Evolutionary conservation across 495 filamentous ascomycete genomes (phyloP).

Genomic region (Lasiosphaeriaceae sp.): DNA sequence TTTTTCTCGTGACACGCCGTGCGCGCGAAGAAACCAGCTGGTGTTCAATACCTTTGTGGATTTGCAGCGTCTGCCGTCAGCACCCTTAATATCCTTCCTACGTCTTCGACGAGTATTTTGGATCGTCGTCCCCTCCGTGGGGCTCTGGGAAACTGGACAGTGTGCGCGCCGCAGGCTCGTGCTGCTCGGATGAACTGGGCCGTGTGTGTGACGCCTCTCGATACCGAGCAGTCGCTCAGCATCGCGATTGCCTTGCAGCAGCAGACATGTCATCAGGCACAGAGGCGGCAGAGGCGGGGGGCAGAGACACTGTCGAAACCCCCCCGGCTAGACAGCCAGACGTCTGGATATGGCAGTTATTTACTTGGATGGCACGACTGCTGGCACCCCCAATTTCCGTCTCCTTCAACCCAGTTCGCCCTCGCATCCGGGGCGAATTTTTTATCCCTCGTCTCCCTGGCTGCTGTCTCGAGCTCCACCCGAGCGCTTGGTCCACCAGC

Average conservation of each 20-base stretch:
- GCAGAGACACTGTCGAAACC: background rate
- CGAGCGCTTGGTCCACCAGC: slow-evolving; percentile 35
- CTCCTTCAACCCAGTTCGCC: no score
- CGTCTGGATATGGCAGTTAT: no score
- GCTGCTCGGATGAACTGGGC: background rate
- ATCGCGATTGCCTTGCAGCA: background rate
- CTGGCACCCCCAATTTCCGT: background rate
- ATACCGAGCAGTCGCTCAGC: background rate
- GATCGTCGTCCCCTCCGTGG: background rate
- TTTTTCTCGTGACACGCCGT: background rate
- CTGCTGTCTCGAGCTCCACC: slow-evolving; percentile 20
- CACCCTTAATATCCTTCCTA: no score
- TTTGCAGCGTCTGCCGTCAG: background rate
- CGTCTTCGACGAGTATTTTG: background rate
- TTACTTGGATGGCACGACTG: no score
- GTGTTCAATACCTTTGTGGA: background rate
- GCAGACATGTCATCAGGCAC: background rate
- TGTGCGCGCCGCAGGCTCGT: background rate
- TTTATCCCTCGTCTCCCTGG: slow-evolving; percentile 20
- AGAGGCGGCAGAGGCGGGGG: background rate
- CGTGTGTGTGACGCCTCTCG: background rate
- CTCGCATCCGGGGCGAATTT: background rate
- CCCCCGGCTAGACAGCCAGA: no score
- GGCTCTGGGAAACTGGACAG: background rate
- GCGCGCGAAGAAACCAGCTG: background rate